Percentiles rank a stretch among this genome's conserved stretches.
These are phyloP conservation scores for Lasiosphaeris hirsuta DNA, from an alignment of 495 filamentous ascomycete genomes.

Conservation along the genomic window DNA sequence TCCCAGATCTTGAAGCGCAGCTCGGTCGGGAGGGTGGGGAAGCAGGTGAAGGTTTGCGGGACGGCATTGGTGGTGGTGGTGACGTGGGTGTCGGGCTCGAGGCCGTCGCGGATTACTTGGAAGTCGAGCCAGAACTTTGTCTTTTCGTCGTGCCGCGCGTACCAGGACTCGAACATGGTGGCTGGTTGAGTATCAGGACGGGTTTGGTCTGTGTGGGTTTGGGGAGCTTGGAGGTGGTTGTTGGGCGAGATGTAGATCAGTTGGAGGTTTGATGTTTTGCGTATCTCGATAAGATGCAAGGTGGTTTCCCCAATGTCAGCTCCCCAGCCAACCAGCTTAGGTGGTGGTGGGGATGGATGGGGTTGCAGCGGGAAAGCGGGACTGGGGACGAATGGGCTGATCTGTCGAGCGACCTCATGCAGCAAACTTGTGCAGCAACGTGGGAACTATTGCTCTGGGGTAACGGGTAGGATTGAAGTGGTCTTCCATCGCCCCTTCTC, in stretches of 20 bases:
- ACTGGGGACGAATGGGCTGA: too few relatives aligned
- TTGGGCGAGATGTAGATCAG: not conserved
- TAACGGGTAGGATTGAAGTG: not conserved
- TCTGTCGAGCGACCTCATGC: too few relatives aligned
- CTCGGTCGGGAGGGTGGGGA: constrained; percentile 41
- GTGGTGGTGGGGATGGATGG: not conserved
- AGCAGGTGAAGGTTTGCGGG: constrained; percentile 30
- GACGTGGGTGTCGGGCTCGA: not conserved
- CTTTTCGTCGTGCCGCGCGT: constrained; percentile 12
- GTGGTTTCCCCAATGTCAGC: not conserved
- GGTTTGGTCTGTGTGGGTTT: too few relatives aligned
- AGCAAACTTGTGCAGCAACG: too few relatives aligned
- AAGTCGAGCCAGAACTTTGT: constrained; percentile 38
- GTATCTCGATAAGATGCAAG: not conserved
- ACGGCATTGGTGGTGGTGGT: not conserved
- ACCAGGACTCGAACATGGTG: constrained; percentile 19
- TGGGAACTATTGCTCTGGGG: not conserved
- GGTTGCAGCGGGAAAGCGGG: too few relatives aligned
- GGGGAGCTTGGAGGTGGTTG: not conserved
- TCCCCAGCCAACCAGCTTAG: too few relatives aligned
- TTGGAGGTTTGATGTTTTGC: not conserved
- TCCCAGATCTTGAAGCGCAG: constrained; percentile 48
- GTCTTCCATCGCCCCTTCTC: not conserved
- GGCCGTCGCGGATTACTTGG: constrained; percentile 34
- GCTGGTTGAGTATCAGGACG: too few relatives aligned